Percentiles rank a stretch among this genome's conserved stretches.
phyloP scores from a whole-genome alignment of 2,329 filamentous ascomycete genomes.

The Epichloe hybrida region DNA sequence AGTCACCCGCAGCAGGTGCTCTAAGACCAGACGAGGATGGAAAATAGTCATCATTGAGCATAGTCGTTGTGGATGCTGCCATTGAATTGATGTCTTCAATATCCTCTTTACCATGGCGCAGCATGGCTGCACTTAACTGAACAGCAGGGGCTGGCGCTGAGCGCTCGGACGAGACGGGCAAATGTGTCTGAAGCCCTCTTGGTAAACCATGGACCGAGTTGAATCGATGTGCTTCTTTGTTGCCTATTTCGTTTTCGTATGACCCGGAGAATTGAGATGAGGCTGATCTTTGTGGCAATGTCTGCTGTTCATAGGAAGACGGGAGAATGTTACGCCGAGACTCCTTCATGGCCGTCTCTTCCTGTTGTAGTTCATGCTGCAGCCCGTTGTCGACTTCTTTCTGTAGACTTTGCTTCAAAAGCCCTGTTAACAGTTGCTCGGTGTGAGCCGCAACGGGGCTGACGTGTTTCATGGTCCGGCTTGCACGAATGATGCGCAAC shows the following conservation, averaged over 20 bases:
- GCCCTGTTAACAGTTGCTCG: conserved; percentile 1
- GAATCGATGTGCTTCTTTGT: not conserved
- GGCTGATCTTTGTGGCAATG: not conserved
- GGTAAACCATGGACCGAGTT: not conserved
- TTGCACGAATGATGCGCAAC: conserved; percentile 15
- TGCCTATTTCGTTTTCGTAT: not conserved
- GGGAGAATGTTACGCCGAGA: not conserved
- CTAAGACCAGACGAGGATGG: not conserved
- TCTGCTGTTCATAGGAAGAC: not conserved
- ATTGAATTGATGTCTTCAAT: not conserved
- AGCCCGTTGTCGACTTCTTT: conserved; percentile 3
- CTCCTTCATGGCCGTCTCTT: not conserved
- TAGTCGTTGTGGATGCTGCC: not conserved
- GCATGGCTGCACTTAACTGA: not conserved
- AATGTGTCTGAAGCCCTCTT: not conserved
- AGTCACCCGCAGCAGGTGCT: not conserved
- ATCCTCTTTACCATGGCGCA: not conserved
- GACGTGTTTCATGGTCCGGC: conserved; percentile 7
- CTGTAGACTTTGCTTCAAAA: conserved; percentile 2
- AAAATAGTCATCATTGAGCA: not conserved
- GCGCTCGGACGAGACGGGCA: not conserved
- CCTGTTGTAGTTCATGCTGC: not conserved
- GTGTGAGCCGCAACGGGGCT: conserved; percentile 1
- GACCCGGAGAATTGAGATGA: not conserved
- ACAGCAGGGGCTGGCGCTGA: not conserved